Conservation (phyloP, 129 eudicot genomes). For the Flaveria trinervia region DNA sequence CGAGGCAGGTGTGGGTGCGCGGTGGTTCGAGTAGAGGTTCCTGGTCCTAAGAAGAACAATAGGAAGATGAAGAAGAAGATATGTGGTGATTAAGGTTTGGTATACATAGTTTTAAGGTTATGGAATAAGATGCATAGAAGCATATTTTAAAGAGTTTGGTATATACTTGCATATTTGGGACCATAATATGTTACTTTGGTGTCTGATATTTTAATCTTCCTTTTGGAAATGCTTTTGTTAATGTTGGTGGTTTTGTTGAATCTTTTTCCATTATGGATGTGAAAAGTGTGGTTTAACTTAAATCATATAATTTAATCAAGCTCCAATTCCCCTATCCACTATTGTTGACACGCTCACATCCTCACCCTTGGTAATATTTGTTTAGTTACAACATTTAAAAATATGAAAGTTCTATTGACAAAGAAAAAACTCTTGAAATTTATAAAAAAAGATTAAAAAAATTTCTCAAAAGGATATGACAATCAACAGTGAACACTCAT, state of each 20-base stretch:
- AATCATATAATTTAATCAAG: too few relatives aligned
- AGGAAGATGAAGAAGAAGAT: constrained; percentile 72
- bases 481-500: too few relatives aligned
- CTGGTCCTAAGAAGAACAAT: constrained; percentile 59
- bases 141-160: constrained; percentile 1
- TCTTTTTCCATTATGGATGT: background rate
- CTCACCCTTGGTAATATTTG: too few relatives aligned
- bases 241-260: background rate
- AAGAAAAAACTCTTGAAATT: too few relatives aligned
- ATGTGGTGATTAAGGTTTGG: constrained; percentile 17
- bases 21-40: constrained; percentile 82
- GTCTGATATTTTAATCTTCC: background rate
- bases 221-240: background rate
- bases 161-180: constrained; percentile 2
- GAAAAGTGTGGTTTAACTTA: background rate
- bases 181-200: background rate
- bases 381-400: too few relatives aligned
- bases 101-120: background rate
- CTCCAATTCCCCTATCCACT: too few relatives aligned
- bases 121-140: constrained; percentile 18
- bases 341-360: too few relatives aligned
- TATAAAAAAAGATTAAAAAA: too few relatives aligned
- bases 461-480: too few relatives aligned
- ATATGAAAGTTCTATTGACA: too few relatives aligned
- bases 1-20: constrained; percentile 89